Evolutionary conservation across 2,329 filamentous ascomycete species (phyloP).

Genomic region (Cryphonectria naterciae): DNA sequence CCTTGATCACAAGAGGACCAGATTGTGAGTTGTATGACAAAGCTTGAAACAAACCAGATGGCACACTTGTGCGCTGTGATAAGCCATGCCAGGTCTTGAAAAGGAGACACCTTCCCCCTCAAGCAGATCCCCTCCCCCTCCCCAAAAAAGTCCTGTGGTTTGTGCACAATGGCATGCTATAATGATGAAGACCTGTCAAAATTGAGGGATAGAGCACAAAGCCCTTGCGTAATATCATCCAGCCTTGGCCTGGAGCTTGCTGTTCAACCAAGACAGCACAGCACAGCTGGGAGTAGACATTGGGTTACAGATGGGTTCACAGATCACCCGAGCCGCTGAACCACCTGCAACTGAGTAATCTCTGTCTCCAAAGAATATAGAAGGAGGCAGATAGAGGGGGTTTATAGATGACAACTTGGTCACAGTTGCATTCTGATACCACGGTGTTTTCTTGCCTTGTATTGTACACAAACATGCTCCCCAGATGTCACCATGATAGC

Average conservation of each 20-base stretch:
- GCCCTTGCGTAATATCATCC: neutral
- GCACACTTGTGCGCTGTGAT: slow-evolving; percentile 4
- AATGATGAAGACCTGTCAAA: neutral
- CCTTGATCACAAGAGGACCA: neutral
- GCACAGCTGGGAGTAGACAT: neutral
- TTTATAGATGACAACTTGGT: neutral
- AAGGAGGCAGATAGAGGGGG: too few relatives aligned
- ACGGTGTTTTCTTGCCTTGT: neutral
- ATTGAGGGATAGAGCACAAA: neutral
- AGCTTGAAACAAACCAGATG: slow-evolving; percentile 13
- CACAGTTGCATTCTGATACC: neutral
- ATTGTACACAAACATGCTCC: neutral
- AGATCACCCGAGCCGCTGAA: neutral
- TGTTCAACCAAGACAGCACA: neutral
- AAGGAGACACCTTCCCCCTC: neutral
- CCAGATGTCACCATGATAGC: neutral
- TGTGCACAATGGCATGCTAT: neutral
- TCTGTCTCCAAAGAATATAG: neutral
- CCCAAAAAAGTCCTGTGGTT: neutral
- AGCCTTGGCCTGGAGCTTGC: neutral
- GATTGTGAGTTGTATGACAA: slow-evolving; percentile 22
- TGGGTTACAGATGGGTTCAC: neutral
- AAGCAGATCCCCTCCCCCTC: neutral
- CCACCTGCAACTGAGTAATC: neutral
- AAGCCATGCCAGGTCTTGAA: neutral